A percentile compares a stretch with the other conserved stretches of the same genome.
Conservation (phyloP, 495 filamentous ascomycete species). For the Neurospora terricola region DNA sequence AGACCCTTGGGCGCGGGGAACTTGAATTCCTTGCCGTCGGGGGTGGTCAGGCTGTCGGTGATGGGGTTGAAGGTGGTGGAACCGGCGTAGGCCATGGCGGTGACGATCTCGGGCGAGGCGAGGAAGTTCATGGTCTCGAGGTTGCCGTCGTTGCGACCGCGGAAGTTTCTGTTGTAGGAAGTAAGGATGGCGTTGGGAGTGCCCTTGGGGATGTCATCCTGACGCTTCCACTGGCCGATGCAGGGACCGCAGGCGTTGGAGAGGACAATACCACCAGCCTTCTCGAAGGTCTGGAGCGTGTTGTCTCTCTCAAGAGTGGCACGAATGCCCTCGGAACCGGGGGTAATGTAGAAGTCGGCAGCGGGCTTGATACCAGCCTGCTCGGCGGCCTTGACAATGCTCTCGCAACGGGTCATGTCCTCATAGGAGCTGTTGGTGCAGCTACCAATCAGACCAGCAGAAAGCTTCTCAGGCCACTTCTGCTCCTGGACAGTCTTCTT, state of each 20-base stretch:
- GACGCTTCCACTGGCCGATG: constrained; percentile 94
- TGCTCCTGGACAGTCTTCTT: constrained; percentile 71
- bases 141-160: constrained; percentile 93
- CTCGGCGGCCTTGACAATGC: constrained; percentile 80
- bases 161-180: constrained; percentile 98
- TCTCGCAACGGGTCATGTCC: constrained; percentile 92
- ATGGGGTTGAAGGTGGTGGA: constrained; percentile 93
- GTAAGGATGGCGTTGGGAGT: constrained; percentile 91
- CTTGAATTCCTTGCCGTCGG: constrained; percentile 72
- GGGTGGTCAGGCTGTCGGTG: constrained; percentile 72
- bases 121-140: constrained; percentile 96
- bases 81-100: constrained; percentile 87
- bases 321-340: constrained; percentile 92
- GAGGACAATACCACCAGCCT: constrained; percentile 79
- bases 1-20: constrained; percentile 74
- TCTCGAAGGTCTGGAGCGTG: constrained; percentile 75
- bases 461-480: constrained; percentile 82
- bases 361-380: constrained; percentile 81
- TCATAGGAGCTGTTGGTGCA: constrained; percentile 98
- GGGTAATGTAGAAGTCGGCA: constrained; percentile 88
- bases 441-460: constrained; percentile 88
- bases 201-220: constrained; percentile 71
- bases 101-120: constrained; percentile 91
- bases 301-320: constrained; percentile 82
- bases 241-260: constrained; percentile 95